Conservation (phyloP, 129 eudicot species). For the Dittrichia graveolens region DNA sequence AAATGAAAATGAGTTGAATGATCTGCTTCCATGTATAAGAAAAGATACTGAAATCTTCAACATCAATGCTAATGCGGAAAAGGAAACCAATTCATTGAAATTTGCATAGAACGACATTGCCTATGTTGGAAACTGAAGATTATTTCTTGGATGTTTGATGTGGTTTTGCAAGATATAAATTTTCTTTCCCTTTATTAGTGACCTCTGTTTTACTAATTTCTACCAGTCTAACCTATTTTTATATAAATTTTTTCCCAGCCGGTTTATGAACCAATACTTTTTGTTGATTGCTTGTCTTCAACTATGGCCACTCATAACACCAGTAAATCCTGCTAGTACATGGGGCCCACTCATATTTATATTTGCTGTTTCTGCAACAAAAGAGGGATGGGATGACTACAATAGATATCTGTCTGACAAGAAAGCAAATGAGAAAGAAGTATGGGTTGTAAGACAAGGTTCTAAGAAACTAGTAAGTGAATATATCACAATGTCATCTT, state of each 20-base stretch:
- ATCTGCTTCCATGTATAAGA: constrained; percentile 6
- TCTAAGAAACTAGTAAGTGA: constrained; percentile 76
- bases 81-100: not conserved
- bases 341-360: constrained; percentile 98
- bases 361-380: constrained; percentile 90
- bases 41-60: not conserved
- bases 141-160: constrained; percentile 1
- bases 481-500: constrained; percentile 2
- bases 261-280: constrained; percentile 98
- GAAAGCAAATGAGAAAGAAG: constrained; percentile 98
- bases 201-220: constrained; percentile 6
- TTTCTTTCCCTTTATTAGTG: not conserved
- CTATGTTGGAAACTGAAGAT: constrained; percentile 12
- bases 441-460: constrained; percentile 92
- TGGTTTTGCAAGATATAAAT: constrained; percentile 26
- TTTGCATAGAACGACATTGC: not conserved
- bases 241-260: constrained; percentile 53
- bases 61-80: constrained; percentile 18
- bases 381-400: constrained; percentile 99
- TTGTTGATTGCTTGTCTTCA: constrained; percentile 99
- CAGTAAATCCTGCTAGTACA: constrained; percentile 98
- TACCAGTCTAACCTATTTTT: constrained; percentile 18
- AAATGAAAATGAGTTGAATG: constrained; percentile 19
- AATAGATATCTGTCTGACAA: constrained; percentile 88
- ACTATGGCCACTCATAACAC: constrained; percentile 97